A percentile compares a stretch with the other conserved stretches of the same genome.
Conservation (phyloP, 106 monocot species). For the Acorus calamus region DNA sequence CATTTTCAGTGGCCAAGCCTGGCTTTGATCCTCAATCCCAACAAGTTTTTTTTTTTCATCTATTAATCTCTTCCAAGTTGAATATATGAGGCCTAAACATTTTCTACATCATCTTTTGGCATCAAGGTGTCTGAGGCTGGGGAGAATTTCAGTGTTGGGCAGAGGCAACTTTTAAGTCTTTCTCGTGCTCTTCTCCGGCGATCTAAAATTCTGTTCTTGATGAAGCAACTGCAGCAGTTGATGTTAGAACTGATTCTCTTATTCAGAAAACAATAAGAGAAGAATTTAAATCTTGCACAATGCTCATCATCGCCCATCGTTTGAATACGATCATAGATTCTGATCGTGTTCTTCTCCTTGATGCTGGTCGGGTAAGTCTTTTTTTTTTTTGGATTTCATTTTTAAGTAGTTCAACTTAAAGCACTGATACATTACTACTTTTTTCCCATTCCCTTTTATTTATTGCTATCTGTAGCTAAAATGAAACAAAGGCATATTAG, state of each 20-base stretch:
- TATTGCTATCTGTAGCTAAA: too few relatives aligned
- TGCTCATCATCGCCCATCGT: slow-evolving; percentile 95
- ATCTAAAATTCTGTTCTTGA: slow-evolving; percentile 98
- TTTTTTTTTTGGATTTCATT: not conserved
- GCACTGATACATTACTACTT: too few relatives aligned
- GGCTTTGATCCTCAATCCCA: too few relatives aligned
- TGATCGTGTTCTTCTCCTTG: slow-evolving; percentile 80
- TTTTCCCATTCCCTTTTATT: too few relatives aligned
- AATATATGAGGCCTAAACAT: not conserved
- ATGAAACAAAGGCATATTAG: too few relatives aligned
- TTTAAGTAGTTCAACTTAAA: too few relatives aligned
- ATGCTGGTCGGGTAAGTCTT: slow-evolving; percentile 64
- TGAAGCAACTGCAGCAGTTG: slow-evolving; percentile 99
- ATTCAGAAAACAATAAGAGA: slow-evolving; percentile 98
- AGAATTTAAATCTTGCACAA: slow-evolving; percentile 94
- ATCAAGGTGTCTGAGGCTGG: slow-evolving; percentile 81
- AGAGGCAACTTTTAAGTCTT: slow-evolving; percentile 88
- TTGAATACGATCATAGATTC: slow-evolving; percentile 95
- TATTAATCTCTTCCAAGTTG: too few relatives aligned
- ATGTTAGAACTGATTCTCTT: slow-evolving; percentile 95
- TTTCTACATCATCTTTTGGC: not conserved
- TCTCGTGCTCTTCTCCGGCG: slow-evolving; percentile 81
- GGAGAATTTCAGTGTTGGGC: slow-evolving; percentile 97
- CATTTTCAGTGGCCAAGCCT: too few relatives aligned
- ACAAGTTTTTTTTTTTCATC: too few relatives aligned